Conservation (phyloP, 2,329 filamentous ascomycete species). For the Talaromyces amestolkiae region DNA sequence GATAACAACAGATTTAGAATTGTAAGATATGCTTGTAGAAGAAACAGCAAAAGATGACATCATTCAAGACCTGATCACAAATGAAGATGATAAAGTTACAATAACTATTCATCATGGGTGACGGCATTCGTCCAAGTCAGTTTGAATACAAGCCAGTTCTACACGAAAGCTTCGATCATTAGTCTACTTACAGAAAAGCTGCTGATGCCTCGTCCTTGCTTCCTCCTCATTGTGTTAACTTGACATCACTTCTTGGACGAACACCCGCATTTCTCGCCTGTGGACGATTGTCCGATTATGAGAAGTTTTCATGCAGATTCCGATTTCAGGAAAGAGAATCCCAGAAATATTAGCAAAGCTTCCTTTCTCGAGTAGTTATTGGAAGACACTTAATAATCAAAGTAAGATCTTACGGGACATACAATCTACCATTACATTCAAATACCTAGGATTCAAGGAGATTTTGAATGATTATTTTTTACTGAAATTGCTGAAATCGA, state of each 20-base stretch:
- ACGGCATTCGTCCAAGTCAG: background rate
- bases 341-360: background rate
- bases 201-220: background rate
- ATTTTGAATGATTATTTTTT: too few species aligned
- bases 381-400: background rate
- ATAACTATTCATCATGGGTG: background rate
- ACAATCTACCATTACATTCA: background rate
- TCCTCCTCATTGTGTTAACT: background rate
- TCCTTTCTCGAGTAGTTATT: slow-evolving; percentile 3
- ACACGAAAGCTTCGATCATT: background rate
- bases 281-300: background rate
- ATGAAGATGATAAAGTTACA: too few species aligned
- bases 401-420: slow-evolving; percentile 13
- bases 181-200: background rate
- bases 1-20: too few species aligned
- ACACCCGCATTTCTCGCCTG: background rate
- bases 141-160: background rate
- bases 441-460: slow-evolving; percentile 14
- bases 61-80: too few species aligned
- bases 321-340: too few species aligned
- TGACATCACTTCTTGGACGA: background rate
- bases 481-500: too few species aligned
- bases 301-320: background rate
- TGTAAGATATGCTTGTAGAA: too few species aligned
- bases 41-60: too few species aligned